Base-by-base conservation (phyloP, 352 stramenopile genomes). In the Thalassiosira oceanica region DNA sequence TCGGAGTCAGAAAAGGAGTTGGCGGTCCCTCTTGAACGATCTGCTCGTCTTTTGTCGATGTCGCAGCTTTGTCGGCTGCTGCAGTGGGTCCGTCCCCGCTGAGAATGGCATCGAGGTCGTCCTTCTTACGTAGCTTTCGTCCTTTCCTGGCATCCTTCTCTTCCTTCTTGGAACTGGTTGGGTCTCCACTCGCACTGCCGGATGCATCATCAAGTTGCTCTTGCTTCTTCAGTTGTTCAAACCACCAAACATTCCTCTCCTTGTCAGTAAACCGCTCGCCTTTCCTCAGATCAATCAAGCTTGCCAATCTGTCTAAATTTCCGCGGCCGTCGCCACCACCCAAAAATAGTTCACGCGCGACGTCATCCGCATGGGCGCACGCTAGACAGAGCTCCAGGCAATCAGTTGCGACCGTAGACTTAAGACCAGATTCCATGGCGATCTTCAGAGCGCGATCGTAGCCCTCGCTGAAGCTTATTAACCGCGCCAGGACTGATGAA, bases 31-130 rank as follows among this genome's bases (percentile, higher is more conserved):
- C 18, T 3, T 39, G 27, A 15, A 52, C 24, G 23, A 54, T 10
- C 45, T 20, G 45, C 10, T 16, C 23, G 24, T 42, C 45, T 28
- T 54, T 54, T 33, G 37, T 20, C 16, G 15, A 29, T 50, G 44
- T 51, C 15, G 29, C 8, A 15, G 36, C 16, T n/a, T 52, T 8
- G 18, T 43, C 20, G 28, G 26, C 11, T 6, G 36, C 41, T 27
- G 45, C 36, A 37, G 31, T 48, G 23, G 53, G 27, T 20, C 27
- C 39, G 13, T 46, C 48, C 41, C 46, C 61, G 20, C 46, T 33
- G 31, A 90, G 53, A 62, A 89, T 78, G 37, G 77, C 58, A 75
- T 89, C 82, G 36, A 89, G 65, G 55, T 85, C 72, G 61, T 90
- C 83, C 35, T 84, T 68, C 26, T 83, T 74, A 18, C 21, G 15